Percentiles rank a stretch among this genome's conserved stretches.
Conservation (phyloP, 2,329 filamentous ascomycete genomes). For the Colletotrichum acutatum region DNA sequence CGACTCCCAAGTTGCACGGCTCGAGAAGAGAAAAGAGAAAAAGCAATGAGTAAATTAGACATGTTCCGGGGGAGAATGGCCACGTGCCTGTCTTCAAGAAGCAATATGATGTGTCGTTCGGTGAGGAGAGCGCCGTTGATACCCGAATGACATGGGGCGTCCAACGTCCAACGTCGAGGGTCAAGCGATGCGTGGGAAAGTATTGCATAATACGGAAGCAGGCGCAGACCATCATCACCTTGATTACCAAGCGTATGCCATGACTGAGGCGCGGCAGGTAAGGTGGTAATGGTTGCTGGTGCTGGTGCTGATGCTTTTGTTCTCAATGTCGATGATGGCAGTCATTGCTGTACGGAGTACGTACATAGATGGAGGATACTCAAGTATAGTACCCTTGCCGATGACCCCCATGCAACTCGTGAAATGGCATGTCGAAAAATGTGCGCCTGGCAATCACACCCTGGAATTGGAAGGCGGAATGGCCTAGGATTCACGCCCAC, state of each 20-base stretch:
- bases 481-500: background rate
- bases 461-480: constrained; percentile 11
- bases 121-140: background rate
- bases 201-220: background rate
- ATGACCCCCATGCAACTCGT: background rate
- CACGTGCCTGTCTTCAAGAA: constrained; percentile 20
- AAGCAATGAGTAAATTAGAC: background rate
- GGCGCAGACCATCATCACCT: background rate
- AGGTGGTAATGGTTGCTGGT: background rate
- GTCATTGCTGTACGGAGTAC: background rate
- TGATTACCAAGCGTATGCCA: background rate
- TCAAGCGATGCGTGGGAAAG: background rate
- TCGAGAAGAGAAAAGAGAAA: background rate
- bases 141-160: background rate
- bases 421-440: background rate
- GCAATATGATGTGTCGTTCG: background rate
- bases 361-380: background rate
- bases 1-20: constrained; percentile 4
- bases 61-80: background rate
- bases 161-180: background rate
- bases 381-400: background rate
- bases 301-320: background rate
- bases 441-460: constrained; percentile 7
- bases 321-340: background rate
- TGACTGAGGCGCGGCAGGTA: background rate